phyloP scores from a whole-genome alignment of 2,329 filamentous ascomycete species.

The Cephalotrichum gorgonifer region DNA sequence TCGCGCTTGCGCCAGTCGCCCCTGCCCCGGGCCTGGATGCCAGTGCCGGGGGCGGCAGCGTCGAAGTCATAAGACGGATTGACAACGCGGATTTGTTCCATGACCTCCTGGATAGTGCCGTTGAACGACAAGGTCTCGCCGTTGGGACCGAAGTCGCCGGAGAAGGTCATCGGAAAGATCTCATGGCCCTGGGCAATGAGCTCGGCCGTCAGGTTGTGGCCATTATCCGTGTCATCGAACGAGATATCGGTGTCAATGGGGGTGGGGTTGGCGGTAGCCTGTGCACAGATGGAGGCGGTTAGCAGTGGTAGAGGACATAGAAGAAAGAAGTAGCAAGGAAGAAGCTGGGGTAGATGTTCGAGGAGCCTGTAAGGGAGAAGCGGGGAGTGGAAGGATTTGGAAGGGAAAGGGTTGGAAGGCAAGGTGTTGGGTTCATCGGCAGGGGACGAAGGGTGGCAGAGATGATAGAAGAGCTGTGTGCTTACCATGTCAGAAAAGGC shows the following conservation, averaged over 20 bases:
- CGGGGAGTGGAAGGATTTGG: no score
- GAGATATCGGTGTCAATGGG: background rate
- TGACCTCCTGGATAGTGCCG: slow-evolving; percentile 2
- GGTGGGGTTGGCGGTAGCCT: background rate
- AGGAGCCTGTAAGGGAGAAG: no score
- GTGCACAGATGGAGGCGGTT: background rate
- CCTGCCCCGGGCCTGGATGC: background rate
- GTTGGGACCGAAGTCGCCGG: background rate
- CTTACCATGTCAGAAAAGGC: no score
- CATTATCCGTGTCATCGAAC: background rate
- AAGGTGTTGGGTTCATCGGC: no score
- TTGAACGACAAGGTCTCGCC: background rate
- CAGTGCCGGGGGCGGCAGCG: background rate
- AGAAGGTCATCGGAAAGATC: background rate
- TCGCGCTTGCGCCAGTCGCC: background rate
- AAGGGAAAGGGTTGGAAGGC: no score
- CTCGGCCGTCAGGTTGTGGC: background rate
- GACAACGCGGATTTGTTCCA: background rate
- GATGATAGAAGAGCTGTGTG: no score
- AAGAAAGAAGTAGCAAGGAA: no score
- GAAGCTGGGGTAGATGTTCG: no score
- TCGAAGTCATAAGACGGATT: background rate
- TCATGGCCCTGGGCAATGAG: background rate
- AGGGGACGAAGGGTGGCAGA: no score
- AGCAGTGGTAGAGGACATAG: background rate